Percentiles rank a stretch among this genome's conserved stretches.
Conservation (phyloP, 78 protist genomes). For the Planoprotostelium fungivorum region DNA sequence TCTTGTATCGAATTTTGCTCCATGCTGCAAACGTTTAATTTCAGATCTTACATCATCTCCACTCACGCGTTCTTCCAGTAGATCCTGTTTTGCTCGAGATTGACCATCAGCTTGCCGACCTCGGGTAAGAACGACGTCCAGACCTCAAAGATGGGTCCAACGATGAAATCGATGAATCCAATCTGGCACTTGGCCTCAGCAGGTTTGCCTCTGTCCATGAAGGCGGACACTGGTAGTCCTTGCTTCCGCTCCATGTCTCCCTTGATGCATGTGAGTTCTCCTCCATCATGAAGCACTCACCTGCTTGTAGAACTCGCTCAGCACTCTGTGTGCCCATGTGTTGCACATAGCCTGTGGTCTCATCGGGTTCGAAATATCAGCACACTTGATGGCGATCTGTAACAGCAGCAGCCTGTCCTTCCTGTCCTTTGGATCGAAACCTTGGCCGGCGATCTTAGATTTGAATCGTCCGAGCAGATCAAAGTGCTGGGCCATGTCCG, state of each 20-base stretch:
- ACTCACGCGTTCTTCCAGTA: neutral
- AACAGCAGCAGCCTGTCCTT: conserved; percentile 36
- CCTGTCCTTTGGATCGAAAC: neutral
- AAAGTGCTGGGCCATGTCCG: conserved; percentile 57
- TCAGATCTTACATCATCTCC: neutral
- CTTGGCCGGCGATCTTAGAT: neutral
- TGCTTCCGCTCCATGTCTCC: conserved; percentile 66
- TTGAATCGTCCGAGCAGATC: conserved; percentile 23
- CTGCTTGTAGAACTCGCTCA: conserved; percentile 43
- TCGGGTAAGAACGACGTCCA: conserved; percentile 13
- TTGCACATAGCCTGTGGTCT: conserved; percentile 4
- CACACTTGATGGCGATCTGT: conserved; percentile 37
- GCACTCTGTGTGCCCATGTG: conserved; percentile 27
- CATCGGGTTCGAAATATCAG: conserved; percentile 51
- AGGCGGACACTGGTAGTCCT: conserved; percentile 65
- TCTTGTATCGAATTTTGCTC: neutral
- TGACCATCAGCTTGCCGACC: neutral
- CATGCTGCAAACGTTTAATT: neutral
- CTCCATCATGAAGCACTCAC: neutral
- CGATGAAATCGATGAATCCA: conserved; percentile 53
- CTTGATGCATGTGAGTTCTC: neutral
- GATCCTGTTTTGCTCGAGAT: neutral
- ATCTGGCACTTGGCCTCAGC: conserved; percentile 67
- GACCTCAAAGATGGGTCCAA: conserved; percentile 56
- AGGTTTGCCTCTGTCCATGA: conserved; percentile 66